Evolutionary conservation across 139 green algal species (phyloP), one percentile per base, ranked within the genome.

Genomic region (Chlamydomonas asymmetrica): DNA sequence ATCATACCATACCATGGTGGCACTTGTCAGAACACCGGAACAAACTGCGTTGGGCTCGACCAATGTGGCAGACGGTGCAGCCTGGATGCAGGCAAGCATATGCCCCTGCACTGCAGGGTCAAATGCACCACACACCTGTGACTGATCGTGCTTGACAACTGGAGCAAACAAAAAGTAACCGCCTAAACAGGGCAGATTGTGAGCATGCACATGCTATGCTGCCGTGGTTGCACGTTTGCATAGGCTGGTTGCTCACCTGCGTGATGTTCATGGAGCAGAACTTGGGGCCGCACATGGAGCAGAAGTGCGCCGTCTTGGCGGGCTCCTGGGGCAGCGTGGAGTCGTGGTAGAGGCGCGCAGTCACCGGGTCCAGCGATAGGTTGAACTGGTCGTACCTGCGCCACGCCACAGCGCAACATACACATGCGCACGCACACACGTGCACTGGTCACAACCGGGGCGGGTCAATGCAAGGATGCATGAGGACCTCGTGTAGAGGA

Each of bases 331-430:
- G 93, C 77, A 97, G 88, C 0, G 93, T 97, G 34, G 91, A 89
- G 68, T 97, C 93, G 73, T 97, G 93, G 82, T 90, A 96, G 23
- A 84, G 56, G 50, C 80, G 85, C 0, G 93, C 93, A 13, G 90
- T 96, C 2, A 97, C 88, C 1, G 95, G 95, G 79, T 98, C 95
- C 76, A 98, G 89, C 27, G 85, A 88, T 60, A 98, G 83, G 54
- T 95, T 90, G 87, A 98, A 98, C 89, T 98, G 95, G 84, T 98
- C 95, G 32, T 88, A 80, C 90, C 90, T 91, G 64, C 39, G 38
- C 7, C 45, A 50, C 65, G 13, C 9, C 22, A 25, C 52, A 20
- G 52, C n/a, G 52, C 10, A n/a, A n/a, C n/a, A n/a, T n/a, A n/a
- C n/a, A n/a, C n/a, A n/a, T n/a, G n/a, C n/a, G n/a, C n/a, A n/a